Evolutionary conservation across 129 eudicot species (phyloP).

Genomic region (Artemisia annua): DNA sequence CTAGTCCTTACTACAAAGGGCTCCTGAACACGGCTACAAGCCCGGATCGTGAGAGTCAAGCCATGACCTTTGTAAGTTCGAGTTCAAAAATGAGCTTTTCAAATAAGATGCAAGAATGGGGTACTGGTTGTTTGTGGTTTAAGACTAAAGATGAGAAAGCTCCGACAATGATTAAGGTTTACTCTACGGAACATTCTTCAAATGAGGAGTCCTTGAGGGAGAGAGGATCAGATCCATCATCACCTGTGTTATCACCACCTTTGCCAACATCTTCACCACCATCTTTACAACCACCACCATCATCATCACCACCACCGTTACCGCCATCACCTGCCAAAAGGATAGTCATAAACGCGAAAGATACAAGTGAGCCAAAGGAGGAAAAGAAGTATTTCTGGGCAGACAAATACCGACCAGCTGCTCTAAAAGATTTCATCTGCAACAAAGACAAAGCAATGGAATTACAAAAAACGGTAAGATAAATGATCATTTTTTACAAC

Average conservation of each 20-base stretch:
- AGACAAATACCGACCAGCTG: conserved; percentile 53
- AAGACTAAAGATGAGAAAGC: conserved; percentile 35
- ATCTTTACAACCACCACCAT: not conserved
- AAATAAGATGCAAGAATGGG: conserved; percentile 52
- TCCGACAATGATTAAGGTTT: conserved; percentile 21
- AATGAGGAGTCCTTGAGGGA: conserved; percentile 84
- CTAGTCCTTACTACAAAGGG: conserved; percentile 46
- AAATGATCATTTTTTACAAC: not conserved
- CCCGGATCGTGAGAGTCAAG: conserved; percentile 59
- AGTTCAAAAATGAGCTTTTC: conserved; percentile 48
- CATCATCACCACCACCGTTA: conserved; percentile 20
- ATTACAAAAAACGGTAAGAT: conserved; percentile 41
- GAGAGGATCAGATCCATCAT: conserved; percentile 55
- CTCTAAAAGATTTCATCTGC: conserved; percentile 61
- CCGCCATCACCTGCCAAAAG: conserved; percentile 15
- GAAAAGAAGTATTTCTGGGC: conserved; percentile 57
- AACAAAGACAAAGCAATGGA: conserved; percentile 53
- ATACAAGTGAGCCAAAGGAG: conserved; percentile 26
- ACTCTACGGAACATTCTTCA: conserved; percentile 22
- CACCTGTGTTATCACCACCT: conserved; percentile 23
- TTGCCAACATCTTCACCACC: conserved; percentile 14
- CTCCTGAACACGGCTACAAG: conserved; percentile 30
- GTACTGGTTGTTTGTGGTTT: conserved; percentile 46
- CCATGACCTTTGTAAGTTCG: conserved; percentile 32
- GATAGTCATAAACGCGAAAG: conserved; percentile 26